Evolutionary conservation across 2,329 filamentous ascomycete genomes (phyloP).

Genomic region (Trichoderma guizhouense): DNA sequence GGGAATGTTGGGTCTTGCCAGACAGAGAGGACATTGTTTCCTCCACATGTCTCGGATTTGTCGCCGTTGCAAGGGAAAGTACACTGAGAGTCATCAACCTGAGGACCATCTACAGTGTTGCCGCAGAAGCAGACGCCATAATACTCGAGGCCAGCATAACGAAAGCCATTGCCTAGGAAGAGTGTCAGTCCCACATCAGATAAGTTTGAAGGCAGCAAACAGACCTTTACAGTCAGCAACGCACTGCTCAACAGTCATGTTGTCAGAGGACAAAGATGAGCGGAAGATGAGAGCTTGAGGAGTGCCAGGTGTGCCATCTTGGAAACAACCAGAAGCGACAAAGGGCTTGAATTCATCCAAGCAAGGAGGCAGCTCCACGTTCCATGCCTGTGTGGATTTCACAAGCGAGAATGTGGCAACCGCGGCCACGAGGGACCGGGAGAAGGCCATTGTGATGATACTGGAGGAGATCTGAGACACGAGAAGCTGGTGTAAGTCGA

Average conservation of each 20-base stretch:
- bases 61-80: constrained; percentile 53
- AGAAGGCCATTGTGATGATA: constrained; percentile 19
- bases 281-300: constrained; percentile 40
- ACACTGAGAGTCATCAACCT: constrained; percentile 52
- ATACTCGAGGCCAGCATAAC: constrained; percentile 50
- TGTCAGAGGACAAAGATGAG: constrained; percentile 34
- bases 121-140: constrained; percentile 54
- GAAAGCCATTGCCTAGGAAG: constrained; percentile 43
- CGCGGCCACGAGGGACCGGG: constrained; percentile 30
- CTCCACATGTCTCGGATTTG: constrained; percentile 45
- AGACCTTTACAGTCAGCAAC: constrained; percentile 48
- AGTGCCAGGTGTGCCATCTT: constrained; percentile 31
- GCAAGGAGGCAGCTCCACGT: constrained; percentile 45
- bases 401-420: constrained; percentile 39
- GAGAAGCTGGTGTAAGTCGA: background rate
- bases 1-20: constrained; percentile 49
- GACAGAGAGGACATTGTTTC: constrained; percentile 45
- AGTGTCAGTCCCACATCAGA: background rate
- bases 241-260: constrained; percentile 49
- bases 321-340: constrained; percentile 47
- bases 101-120: constrained; percentile 50
- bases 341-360: constrained; percentile 45
- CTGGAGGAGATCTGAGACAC: background rate
- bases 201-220: background rate
- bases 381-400: constrained; percentile 38